These are phyloP conservation scores for Hawksworthiomyces lignivorus DNA, from an alignment of 2,329 filamentous ascomycete species.

Conservation along the genomic window DNA sequence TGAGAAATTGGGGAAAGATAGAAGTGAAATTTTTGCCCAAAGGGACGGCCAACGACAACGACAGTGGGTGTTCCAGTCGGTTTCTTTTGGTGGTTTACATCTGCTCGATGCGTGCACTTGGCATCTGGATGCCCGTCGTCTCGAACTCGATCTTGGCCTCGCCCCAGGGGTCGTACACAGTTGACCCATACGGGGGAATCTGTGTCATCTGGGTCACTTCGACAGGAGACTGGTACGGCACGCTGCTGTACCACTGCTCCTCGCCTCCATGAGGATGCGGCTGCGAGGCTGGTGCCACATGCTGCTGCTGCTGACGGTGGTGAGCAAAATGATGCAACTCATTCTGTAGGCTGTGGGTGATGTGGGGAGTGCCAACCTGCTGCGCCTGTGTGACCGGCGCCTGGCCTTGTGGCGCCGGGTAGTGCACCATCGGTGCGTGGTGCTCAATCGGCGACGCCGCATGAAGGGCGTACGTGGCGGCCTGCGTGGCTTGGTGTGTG, in stretches of 20 bases:
- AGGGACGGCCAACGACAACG: background rate
- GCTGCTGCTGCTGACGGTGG: slow-evolving; percentile 28
- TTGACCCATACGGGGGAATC: slow-evolving; percentile 40
- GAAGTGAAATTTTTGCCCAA: background rate
- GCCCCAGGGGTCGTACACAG: slow-evolving; percentile 45
- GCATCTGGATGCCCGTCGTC: slow-evolving; percentile 51
- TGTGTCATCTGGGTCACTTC: slow-evolving; percentile 48
- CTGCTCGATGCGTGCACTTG: slow-evolving; percentile 49
- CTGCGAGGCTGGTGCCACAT: slow-evolving; percentile 31
- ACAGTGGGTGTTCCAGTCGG: background rate
- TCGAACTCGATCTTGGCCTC: slow-evolving; percentile 49
- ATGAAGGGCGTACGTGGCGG: slow-evolving; percentile 41
- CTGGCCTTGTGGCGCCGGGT: slow-evolving; percentile 30
- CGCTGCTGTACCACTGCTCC: slow-evolving; percentile 44
- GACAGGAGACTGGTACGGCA: slow-evolving; percentile 49
- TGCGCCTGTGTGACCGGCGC: slow-evolving; percentile 28
- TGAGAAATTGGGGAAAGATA: background rate
- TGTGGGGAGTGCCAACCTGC: slow-evolving; percentile 14
- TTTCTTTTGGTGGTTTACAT: slow-evolving; percentile 28
- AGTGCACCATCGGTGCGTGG: slow-evolving; percentile 28
- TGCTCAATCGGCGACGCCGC: slow-evolving; percentile 39
- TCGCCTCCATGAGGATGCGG: slow-evolving; percentile 23
- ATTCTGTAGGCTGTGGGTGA: too few species aligned
- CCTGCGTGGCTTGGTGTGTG: slow-evolving; percentile 43
- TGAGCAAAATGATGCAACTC: too few species aligned